Percentiles rank a stretch among this genome's conserved stretches.
phyloP scores from a whole-genome alignment of 257 asterid genomes.

The Solanum clarkiae region DNA sequence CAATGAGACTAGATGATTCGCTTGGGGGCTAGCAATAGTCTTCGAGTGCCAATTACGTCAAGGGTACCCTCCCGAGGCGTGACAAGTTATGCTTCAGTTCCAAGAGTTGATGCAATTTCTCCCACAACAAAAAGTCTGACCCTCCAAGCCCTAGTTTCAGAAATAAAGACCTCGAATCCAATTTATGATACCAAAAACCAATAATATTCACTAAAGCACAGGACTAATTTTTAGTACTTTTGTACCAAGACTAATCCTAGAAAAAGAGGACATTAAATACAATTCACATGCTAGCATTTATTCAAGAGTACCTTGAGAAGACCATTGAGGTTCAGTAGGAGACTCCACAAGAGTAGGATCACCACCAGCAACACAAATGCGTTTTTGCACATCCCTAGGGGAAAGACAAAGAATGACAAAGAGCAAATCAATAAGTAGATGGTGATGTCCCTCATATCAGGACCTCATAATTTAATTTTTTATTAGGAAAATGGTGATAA shows the following conservation, averaged over 20 bases:
- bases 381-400: conserved; percentile 43
- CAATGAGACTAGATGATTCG: no score
- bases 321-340: conserved; percentile 97
- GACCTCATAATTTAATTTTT: not conserved
- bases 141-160: not conserved
- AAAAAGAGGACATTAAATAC: not conserved
- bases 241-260: not conserved
- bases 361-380: conserved; percentile 89
- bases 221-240: not conserved
- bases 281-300: not conserved
- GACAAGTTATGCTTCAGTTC: not conserved
- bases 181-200: not conserved
- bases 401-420: not conserved
- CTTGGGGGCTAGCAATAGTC: no score
- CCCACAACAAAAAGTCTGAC: not conserved
- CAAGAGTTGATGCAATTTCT: not conserved
- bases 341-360: conserved; percentile 68
- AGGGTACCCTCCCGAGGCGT: no score
- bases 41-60: no score
- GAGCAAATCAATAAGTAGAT: not conserved
- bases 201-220: not conserved
- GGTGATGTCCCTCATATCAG: not conserved
- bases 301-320: conserved; percentile 62
- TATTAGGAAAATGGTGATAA: not conserved
- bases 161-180: not conserved